phyloP scores from a whole-genome alignment of 306 rosid genomes.

The Geum urbanum region DNA sequence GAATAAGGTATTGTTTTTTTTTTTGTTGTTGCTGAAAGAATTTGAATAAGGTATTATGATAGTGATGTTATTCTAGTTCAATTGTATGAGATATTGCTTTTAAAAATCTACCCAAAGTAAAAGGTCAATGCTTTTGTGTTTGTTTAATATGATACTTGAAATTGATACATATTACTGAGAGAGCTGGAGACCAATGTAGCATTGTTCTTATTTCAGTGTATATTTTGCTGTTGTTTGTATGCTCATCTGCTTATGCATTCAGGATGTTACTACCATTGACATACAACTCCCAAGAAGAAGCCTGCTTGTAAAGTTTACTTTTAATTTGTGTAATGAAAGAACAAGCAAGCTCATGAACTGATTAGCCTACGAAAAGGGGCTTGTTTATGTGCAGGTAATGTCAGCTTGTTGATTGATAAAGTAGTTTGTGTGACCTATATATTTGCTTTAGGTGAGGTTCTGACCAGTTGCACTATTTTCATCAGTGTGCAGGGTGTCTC shows the following conservation, averaged over 20 bases:
- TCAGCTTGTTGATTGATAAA: conserved; percentile 12
- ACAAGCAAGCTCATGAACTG: conserved; percentile 72
- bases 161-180: too few relatives aligned
- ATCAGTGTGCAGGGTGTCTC: conserved; percentile 80
- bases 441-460: neutral
- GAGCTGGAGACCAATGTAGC: conserved; percentile 12
- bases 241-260: neutral
- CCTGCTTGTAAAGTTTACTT: conserved; percentile 74
- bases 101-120: too few relatives aligned
- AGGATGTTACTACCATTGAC: conserved; percentile 57
- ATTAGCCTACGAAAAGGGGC: conserved; percentile 77
- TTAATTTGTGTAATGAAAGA: conserved; percentile 68
- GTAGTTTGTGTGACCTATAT: neutral
- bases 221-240: neutral
- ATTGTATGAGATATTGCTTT: neutral
- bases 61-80: neutral
- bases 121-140: too few relatives aligned
- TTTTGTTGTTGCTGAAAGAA: too few relatives aligned
- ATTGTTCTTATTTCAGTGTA: neutral
- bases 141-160: too few relatives aligned
- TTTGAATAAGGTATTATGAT: neutral
- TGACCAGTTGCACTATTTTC: conserved; percentile 29
- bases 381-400: conserved; percentile 70
- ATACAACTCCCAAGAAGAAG: conserved; percentile 77
- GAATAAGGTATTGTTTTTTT: too few relatives aligned